Evolutionary conservation across 352 stramenopile genomes (phyloP).

Genomic region (Pythium vanterpoolii): DNA sequence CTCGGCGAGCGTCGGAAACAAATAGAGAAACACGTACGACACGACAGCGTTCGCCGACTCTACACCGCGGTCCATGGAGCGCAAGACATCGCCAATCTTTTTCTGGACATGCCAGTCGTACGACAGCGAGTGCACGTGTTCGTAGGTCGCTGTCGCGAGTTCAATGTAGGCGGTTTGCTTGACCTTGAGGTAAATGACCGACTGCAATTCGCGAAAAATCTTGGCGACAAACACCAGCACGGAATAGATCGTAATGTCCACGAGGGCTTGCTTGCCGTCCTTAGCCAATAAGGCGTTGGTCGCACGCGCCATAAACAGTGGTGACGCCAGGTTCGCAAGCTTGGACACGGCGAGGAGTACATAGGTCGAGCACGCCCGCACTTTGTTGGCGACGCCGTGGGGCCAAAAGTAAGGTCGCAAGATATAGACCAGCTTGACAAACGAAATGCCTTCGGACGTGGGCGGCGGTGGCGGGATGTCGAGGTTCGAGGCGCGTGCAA

Average conservation of each 20-base stretch:
- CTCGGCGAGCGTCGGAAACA: slow-evolving; percentile 94
- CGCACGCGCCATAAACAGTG: slow-evolving; percentile 92
- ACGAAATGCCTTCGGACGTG: slow-evolving; percentile 60
- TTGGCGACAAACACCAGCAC: slow-evolving; percentile 83
- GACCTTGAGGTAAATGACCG: slow-evolving; percentile 93
- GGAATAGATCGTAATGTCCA: slow-evolving; percentile 75
- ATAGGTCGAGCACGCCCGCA: slow-evolving; percentile 90
- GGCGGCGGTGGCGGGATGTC: slow-evolving; percentile 21
- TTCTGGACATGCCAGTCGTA: slow-evolving; percentile 98
- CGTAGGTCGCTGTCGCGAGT: slow-evolving; percentile 94
- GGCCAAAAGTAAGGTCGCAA: slow-evolving; percentile 88
- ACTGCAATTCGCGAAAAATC: slow-evolving; percentile 95
- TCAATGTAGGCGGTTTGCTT: slow-evolving; percentile 98
- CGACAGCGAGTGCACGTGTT: slow-evolving; percentile 94
- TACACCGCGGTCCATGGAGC: slow-evolving; percentile 91
- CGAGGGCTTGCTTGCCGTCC: slow-evolving; percentile 42
- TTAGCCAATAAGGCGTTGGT: slow-evolving; percentile 89
- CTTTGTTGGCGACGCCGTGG: slow-evolving; percentile 60
- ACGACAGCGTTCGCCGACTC: slow-evolving; percentile 94
- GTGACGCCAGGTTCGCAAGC: slow-evolving; percentile 87
- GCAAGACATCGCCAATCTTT: slow-evolving; percentile 96
- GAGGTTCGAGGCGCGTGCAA: slow-evolving; percentile 24
- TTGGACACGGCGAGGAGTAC: slow-evolving; percentile 92
- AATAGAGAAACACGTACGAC: slow-evolving; percentile 96
- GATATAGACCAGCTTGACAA: slow-evolving; percentile 84